Percentiles rank a stretch among this genome's conserved stretches.
Conservation (phyloP, 495 filamentous ascomycete species). For the Aspergillus saccharolyticus region DNA sequence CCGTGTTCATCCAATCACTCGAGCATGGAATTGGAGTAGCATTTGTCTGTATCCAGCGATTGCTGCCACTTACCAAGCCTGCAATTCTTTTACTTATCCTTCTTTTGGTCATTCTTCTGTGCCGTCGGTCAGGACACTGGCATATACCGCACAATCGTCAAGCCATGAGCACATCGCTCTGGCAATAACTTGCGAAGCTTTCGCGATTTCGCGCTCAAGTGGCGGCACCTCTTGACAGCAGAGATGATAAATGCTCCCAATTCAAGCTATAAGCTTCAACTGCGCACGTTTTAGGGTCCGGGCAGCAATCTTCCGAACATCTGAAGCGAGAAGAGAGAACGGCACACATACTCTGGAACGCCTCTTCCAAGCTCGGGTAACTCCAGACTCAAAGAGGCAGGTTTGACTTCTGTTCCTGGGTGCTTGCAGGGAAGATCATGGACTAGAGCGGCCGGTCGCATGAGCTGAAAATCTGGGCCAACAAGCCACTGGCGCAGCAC, state of each 20-base stretch:
- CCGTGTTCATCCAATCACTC: conserved; percentile 9
- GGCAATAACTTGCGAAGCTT: not conserved
- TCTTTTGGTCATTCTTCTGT: not conserved
- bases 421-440: conserved; percentile 1
- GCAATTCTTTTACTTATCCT: not conserved
- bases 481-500: conserved; percentile 5
- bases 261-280: not conserved
- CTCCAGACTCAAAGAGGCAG: not conserved
- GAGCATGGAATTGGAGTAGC: too few relatives aligned
- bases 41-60: too few relatives aligned
- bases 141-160: not conserved
- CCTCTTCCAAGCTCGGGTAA: not conserved
- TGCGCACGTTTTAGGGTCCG: not conserved
- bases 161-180: not conserved
- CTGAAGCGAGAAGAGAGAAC: not conserved
- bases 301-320: not conserved
- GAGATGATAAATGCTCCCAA: not conserved
- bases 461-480: not conserved
- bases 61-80: too few relatives aligned
- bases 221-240: not conserved
- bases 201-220: not conserved
- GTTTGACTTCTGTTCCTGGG: conserved; percentile 11
- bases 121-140: not conserved
- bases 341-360: not conserved
- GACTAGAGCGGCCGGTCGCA: conserved; percentile 8